Percentiles rank a stretch among this genome's conserved stretches.
Conservation (phyloP, 306 rosid genomes). For the Vachellia collinsii region DNA sequence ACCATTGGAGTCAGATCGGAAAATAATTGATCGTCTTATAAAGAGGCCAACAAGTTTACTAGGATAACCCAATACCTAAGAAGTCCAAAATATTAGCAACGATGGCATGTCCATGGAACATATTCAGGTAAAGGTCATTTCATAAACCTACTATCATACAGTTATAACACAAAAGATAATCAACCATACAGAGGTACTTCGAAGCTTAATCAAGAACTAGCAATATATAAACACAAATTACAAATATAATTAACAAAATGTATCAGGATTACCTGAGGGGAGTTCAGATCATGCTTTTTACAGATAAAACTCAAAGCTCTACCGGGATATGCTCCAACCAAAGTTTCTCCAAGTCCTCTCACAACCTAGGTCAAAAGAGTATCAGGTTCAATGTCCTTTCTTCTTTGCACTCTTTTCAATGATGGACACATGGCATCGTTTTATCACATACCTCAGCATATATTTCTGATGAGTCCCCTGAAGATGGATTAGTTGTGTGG, state of each 20-base stretch:
- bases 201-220: neutral
- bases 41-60: conserved; percentile 95
- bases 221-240: neutral
- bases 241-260: neutral
- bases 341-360: conserved; percentile 97
- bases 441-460: conserved; percentile 84
- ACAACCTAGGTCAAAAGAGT: conserved; percentile 70
- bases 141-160: conserved; percentile 11
- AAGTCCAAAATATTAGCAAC: conserved; percentile 35
- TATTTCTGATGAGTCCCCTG: conserved; percentile 96
- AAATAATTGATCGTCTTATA: conserved; percentile 80
- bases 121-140: conserved; percentile 16
- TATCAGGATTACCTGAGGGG: conserved; percentile 71
- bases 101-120: conserved; percentile 28
- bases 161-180: conserved; percentile 25
- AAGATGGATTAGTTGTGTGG: conserved; percentile 95
- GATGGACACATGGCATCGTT: conserved; percentile 1
- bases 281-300: conserved; percentile 79
- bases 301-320: conserved; percentile 93
- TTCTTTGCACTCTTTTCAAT: conserved; percentile 15
- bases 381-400: conserved; percentile 24
- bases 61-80: conserved; percentile 92
- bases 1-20: conserved; percentile 97
- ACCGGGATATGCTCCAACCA: conserved; percentile 99
- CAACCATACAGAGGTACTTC: conserved; percentile 2